Percentiles rank a stretch among this genome's conserved stretches.
phyloP scores from a whole-genome alignment of 495 filamentous ascomycete genomes.

The Sporormia fimetaria region DNA sequence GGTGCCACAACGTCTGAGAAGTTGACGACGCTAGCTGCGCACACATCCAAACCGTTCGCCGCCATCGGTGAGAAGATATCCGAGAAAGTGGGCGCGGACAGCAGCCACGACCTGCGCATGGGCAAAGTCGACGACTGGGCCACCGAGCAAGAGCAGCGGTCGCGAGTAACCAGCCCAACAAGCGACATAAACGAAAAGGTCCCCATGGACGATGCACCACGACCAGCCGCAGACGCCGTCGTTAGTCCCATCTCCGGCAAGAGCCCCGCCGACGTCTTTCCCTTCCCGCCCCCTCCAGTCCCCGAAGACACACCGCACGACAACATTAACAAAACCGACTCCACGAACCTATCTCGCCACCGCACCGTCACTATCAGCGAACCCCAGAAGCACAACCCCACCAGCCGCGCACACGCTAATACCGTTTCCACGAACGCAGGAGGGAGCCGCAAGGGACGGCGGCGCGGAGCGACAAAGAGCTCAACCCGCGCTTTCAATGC shows the following conservation, averaged over 20 bases:
- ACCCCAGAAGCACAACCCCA: conserved; percentile 2
- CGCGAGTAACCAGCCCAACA: conserved; percentile 9
- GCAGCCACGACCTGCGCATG: conserved; percentile 36
- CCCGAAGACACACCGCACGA: too few relatives aligned
- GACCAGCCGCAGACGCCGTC: conserved; percentile 10
- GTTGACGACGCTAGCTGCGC: conserved; percentile 2
- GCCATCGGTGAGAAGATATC: conserved; percentile 20
- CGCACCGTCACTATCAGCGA: conserved; percentile 22
- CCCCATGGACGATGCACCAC: conserved; percentile 10
- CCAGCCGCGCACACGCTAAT: conserved; percentile 14
- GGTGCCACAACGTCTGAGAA: conserved; percentile 21
- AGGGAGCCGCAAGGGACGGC: conserved; percentile 38
- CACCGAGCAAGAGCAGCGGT: conserved; percentile 18
- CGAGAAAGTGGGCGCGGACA: conserved; percentile 28
- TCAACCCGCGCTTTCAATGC: conserved; percentile 59
- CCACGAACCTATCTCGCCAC: conserved; percentile 2
- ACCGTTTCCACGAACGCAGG: conserved; percentile 22
- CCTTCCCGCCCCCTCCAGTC: conserved; percentile 16
- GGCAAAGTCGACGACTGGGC: conserved; percentile 38
- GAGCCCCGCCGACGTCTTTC: not conserved
- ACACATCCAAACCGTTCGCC: conserved; percentile 11
- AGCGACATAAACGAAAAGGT: conserved; percentile 35
- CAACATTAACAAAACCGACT: not conserved
- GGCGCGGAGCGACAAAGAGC: conserved; percentile 66
- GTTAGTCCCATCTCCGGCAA: conserved; percentile 6